A percentile compares a stretch with the other conserved stretches of the same genome.
Conservation (phyloP, 2,329 filamentous ascomycete genomes). For the Teratosphaeria epicoccoides region DNA sequence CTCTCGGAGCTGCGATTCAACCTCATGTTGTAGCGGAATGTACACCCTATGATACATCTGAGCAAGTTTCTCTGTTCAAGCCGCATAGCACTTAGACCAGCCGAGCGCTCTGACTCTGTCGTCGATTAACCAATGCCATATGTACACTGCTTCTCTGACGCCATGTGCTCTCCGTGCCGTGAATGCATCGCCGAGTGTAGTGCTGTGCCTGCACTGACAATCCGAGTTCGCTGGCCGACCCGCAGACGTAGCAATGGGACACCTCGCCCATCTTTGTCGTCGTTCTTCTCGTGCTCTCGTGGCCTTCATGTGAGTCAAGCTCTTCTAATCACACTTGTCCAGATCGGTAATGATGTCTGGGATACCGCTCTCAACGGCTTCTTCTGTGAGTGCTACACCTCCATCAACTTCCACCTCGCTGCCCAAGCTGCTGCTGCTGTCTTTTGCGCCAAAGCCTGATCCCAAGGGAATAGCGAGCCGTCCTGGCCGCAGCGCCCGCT, state of each 20-base stretch:
- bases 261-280: not conserved
- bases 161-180: not conserved
- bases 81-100: not conserved
- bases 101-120: not conserved
- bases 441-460: slow-evolving; percentile 5
- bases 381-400: slow-evolving; percentile 48
- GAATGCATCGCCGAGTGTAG: not conserved
- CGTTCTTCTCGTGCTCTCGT: not conserved
- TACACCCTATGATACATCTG: not conserved
- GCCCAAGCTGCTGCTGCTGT: slow-evolving; percentile 15
- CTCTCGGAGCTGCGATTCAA: too few species aligned
- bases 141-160: not conserved
- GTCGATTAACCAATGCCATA: not conserved
- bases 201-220: not conserved
- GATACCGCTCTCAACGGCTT: slow-evolving; percentile 40
- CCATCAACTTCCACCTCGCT: slow-evolving; percentile 38
- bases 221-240: not conserved
- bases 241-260: not conserved
- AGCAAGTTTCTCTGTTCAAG: not conserved
- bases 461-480: not conserved
- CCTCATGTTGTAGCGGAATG: not conserved
- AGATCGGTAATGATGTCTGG: slow-evolving; percentile 23
- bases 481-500: not conserved
- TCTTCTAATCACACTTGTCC: not conserved
- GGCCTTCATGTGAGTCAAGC: too few species aligned